These are phyloP conservation scores for Fusarium longipes DNA, from an alignment of 2,329 filamentous ascomycete genomes.

Conservation along the genomic window DNA sequence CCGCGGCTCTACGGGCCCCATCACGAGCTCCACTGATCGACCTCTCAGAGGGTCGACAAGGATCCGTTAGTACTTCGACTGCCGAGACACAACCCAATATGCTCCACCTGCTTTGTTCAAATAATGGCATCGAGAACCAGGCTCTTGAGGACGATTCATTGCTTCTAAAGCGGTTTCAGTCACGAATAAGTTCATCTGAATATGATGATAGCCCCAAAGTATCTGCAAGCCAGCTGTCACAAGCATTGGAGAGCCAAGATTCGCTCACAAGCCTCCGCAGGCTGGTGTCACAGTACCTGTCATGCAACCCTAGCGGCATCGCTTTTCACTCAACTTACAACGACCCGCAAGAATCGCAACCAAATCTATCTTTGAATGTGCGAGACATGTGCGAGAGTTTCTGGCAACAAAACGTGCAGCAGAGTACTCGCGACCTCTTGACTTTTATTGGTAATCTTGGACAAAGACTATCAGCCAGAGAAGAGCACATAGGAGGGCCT, in stretches of 20 bases:
- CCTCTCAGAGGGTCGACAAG: constrained; percentile 19
- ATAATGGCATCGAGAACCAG: constrained; percentile 37
- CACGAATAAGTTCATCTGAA: constrained; percentile 41
- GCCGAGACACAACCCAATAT: constrained; percentile 11
- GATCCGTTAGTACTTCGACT: constrained; percentile 7
- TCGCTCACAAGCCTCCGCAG: constrained; percentile 48
- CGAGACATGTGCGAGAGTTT: constrained; percentile 43
- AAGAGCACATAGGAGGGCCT: constrained; percentile 39
- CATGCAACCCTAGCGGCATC: constrained; percentile 34
- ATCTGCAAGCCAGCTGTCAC: constrained; percentile 27
- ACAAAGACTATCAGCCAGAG: constrained; percentile 47
- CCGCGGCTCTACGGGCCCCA: constrained; percentile 50
- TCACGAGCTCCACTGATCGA: constrained; percentile 24
- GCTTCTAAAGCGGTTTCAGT: constrained; percentile 53
- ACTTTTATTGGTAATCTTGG: constrained; percentile 57
- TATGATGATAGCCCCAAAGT: constrained; percentile 5
- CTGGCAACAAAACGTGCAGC: constrained; percentile 12
- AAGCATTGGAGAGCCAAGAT: constrained; percentile 38
- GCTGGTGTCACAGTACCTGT: constrained; percentile 47
- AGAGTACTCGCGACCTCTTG: constrained; percentile 42
- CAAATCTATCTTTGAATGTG: constrained; percentile 36
- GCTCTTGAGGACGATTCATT: constrained; percentile 44
- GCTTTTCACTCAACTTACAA: neutral
- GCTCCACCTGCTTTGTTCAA: constrained; percentile 37
- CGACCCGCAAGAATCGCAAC: neutral